Base-by-base conservation (phyloP, 768 basidiomycete genomes). In the Lactarius akahatsu region DNA sequence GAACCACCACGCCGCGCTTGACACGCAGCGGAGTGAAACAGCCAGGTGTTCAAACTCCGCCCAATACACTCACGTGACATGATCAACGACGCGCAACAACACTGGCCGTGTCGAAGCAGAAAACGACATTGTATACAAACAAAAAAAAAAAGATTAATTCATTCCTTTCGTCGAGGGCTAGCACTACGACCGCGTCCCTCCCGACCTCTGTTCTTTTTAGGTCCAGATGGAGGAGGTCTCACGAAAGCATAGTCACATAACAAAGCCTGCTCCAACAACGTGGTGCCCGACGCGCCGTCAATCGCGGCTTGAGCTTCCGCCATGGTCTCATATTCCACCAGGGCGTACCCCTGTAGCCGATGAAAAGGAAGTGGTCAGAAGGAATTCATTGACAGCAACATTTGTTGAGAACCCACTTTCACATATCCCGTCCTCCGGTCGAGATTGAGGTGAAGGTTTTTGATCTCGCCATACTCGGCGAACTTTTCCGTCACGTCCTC, bases 361-460 rank as follows among this genome's bases (percentile, higher is more conserved):
- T 40, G 41, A 20, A 57, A 32, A 32, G 32, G 32, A 32, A 6
- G 56, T 26, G 65, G 41, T 58, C 36, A 55, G 34, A 62, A 15
- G 40, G 45, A 45, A 32, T 30, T 54, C 26, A 56, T 23, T 52
- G 7, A 57, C 55, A 61, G 61, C n/a, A 32, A 32, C 13, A 36
- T 10, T n/a, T 38, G 59, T 30, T n/a, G 38, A 52, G 36, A 20
- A 72, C 84, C 54, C 69, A 94, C 96, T 88, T 98, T 99, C 74
- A 98, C 96, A 78, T 97, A 99, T 75, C 97, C 97, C 5, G 97
- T 98, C 71, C 96, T 84, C 61, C 97, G 86, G 79, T 99, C 97
- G 63, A 99, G 82, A 76, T 98, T 98, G 73, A 99, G 85, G 77
- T 98, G 96, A 58, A 98, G 80, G 78, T 98, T 98, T 83, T 97